Evolutionary conservation across 139 green algal genomes (phyloP).

Genomic region (Chlorella sp.): DNA sequence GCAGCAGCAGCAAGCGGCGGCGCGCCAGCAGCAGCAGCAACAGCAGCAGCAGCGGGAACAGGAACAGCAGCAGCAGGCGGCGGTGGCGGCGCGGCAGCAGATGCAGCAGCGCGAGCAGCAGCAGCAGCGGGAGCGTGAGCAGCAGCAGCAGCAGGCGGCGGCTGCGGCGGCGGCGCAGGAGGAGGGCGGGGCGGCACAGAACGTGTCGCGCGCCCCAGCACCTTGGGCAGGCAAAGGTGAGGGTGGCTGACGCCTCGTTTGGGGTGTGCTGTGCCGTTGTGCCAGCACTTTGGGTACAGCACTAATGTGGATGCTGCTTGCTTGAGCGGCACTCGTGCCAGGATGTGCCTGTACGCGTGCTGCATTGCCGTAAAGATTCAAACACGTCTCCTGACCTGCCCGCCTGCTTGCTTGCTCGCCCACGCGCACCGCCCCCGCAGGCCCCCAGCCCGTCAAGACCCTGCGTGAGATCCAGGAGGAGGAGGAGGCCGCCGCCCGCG

Average conservation of each 20-base stretch:
- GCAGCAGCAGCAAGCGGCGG: background rate
- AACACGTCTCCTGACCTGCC: no score
- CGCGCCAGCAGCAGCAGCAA: conserved; percentile 12
- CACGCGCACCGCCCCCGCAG: conserved; percentile 5
- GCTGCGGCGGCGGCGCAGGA: conserved; percentile 21
- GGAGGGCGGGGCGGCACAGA: no score
- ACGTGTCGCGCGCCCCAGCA: no score
- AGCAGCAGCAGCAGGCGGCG: conserved; percentile 21
- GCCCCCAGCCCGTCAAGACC: conserved; percentile 30
- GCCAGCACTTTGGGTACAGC: no score
- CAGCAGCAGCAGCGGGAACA: background rate
- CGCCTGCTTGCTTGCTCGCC: no score
- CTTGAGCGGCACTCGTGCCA: no score
- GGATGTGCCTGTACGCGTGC: no score
- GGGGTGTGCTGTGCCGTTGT: no score
- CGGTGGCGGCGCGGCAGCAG: conserved; percentile 10
- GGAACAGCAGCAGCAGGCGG: background rate
- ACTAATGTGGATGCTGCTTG: no score
- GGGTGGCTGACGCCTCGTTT: no score
- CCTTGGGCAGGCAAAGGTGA: no score
- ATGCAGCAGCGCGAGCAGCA: background rate
- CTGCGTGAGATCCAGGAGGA: conserved; percentile 74
- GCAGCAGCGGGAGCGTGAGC: conserved; percentile 15
- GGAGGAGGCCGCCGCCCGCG: conserved; percentile 43
- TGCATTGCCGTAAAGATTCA: no score